These are phyloP conservation scores for Leccinum subgranulosum DNA, from an alignment of 768 basidiomycete genomes.

Conservation along the genomic window DNA sequence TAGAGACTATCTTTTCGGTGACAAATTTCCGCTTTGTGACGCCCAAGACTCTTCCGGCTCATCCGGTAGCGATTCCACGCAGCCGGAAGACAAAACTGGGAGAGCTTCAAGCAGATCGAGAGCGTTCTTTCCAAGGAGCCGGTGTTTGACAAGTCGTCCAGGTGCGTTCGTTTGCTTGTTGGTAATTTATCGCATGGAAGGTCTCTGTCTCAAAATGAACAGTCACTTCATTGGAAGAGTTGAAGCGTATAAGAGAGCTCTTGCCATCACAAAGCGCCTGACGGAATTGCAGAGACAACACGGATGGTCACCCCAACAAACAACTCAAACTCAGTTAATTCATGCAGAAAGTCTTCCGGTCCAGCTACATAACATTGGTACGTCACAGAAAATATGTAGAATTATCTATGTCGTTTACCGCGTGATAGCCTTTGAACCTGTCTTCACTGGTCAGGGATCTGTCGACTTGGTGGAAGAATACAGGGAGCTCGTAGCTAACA, in stretches of 20 bases:
- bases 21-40: constrained; percentile 15
- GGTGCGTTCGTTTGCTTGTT: constrained; percentile 32
- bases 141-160: constrained; percentile 54
- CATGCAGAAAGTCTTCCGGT: constrained; percentile 57
- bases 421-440: constrained; percentile 56
- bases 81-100: constrained; percentile 54
- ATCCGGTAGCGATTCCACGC: background rate
- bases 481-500: constrained; percentile 44
- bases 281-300: constrained; percentile 56
- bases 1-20: constrained; percentile 51
- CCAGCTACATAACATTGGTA: constrained; percentile 36
- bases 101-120: constrained; percentile 43
- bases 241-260: constrained; percentile 53
- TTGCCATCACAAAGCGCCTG: constrained; percentile 53
- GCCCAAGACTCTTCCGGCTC: background rate
- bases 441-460: constrained; percentile 60
- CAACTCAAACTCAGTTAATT: constrained; percentile 41
- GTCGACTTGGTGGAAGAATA: constrained; percentile 52
- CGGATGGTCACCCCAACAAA: constrained; percentile 51
- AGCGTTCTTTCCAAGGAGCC: constrained; percentile 50
- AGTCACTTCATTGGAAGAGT: constrained; percentile 55
- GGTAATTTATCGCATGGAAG: background rate
- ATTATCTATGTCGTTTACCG: constrained; percentile 14
- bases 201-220: constrained; percentile 19
- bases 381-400: constrained; percentile 18